These are phyloP conservation scores for Thraustotheca clavata DNA, from an alignment of 352 stramenopile genomes.

Conservation along the genomic window DNA sequence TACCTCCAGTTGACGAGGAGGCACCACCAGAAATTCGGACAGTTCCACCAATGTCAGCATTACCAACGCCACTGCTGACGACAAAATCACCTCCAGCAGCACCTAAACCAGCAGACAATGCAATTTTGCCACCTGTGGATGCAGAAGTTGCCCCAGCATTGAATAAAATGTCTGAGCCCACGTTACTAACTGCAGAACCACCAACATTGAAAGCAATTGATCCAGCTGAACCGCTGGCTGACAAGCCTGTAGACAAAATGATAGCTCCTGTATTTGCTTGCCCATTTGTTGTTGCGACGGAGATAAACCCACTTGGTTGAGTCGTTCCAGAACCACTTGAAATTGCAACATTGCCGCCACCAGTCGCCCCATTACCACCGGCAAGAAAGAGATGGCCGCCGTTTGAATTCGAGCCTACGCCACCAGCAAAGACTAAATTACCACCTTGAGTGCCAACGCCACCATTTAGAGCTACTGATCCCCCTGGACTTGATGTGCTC, in stretches of 20 bases:
- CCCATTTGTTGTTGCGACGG: constrained; percentile 2
- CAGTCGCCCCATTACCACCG: too few relatives aligned
- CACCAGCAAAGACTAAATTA: too few relatives aligned
- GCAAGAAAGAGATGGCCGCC: too few relatives aligned
- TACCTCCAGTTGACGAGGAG: neutral
- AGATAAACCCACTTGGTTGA: neutral
- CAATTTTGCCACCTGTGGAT: constrained; percentile 18
- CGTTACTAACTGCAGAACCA: neutral
- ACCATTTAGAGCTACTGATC: too few relatives aligned
- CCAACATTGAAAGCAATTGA: neutral
- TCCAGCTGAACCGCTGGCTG: neutral
- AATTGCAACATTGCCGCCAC: constrained; percentile 7
- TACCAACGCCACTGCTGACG: neutral
- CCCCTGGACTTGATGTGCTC: too few relatives aligned
- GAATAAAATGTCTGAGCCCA: constrained; percentile 11
- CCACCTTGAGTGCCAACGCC: too few relatives aligned
- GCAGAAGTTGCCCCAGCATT: constrained; percentile 25
- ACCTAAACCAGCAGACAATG: constrained; percentile 17
- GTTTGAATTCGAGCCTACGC: too few relatives aligned
- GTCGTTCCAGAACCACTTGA: constrained; percentile 2
- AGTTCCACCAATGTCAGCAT: neutral
- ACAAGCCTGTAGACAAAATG: neutral
- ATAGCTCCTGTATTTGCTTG: constrained; percentile 1
- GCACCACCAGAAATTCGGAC: constrained; percentile 8
- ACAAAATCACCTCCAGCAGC: constrained; percentile 5